These are phyloP conservation scores for Pseudonectria foliicola DNA, from an alignment of 2,329 filamentous ascomycete species.

Conservation along the genomic window DNA sequence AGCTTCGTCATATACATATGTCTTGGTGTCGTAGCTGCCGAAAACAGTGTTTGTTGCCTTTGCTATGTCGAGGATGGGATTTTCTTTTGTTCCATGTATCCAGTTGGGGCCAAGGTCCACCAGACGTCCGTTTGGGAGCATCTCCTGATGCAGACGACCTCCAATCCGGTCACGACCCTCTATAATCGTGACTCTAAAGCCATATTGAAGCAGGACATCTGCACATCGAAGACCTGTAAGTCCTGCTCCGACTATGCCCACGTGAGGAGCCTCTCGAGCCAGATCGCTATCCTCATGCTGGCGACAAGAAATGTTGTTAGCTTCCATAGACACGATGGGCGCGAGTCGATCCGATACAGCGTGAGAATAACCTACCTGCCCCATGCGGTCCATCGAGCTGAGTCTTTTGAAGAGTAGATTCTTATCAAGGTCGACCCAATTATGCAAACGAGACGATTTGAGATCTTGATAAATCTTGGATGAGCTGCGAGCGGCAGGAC, in stretches of 20 bases:
- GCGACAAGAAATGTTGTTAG: slow-evolving; percentile 14
- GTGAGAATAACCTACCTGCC: slow-evolving; percentile 27
- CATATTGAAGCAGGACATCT: slow-evolving; percentile 57
- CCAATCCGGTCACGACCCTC: slow-evolving; percentile 63
- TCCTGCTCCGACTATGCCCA: slow-evolving; percentile 65
- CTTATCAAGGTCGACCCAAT: slow-evolving; percentile 25
- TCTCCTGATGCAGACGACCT: slow-evolving; percentile 52
- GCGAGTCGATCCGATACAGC: slow-evolving; percentile 1
- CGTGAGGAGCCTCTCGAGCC: slow-evolving; percentile 35
- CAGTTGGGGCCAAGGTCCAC: slow-evolving; percentile 68
- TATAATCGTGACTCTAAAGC: slow-evolving; percentile 60
- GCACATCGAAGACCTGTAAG: slow-evolving; percentile 65
- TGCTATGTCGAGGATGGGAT: slow-evolving; percentile 62
- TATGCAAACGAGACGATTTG: slow-evolving; percentile 32
- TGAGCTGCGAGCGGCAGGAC: slow-evolving; percentile 33
- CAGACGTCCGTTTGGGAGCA: slow-evolving; percentile 39
- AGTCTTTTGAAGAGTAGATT: slow-evolving; percentile 24
- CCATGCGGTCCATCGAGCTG: slow-evolving; percentile 24
- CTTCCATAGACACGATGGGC: slow-evolving; percentile 17
- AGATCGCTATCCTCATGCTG: slow-evolving; percentile 14
- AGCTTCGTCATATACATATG: slow-evolving; percentile 49
- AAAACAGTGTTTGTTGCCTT: slow-evolving; percentile 49
- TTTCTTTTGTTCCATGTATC: slow-evolving; percentile 68
- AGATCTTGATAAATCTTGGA: slow-evolving; percentile 47
- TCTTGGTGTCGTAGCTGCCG: slow-evolving; percentile 42